A percentile compares a stretch with the other conserved stretches of the same genome.
Conservation (phyloP, 2,329 filamentous ascomycete genomes). For the Pestalotiopsis sp. region DNA sequence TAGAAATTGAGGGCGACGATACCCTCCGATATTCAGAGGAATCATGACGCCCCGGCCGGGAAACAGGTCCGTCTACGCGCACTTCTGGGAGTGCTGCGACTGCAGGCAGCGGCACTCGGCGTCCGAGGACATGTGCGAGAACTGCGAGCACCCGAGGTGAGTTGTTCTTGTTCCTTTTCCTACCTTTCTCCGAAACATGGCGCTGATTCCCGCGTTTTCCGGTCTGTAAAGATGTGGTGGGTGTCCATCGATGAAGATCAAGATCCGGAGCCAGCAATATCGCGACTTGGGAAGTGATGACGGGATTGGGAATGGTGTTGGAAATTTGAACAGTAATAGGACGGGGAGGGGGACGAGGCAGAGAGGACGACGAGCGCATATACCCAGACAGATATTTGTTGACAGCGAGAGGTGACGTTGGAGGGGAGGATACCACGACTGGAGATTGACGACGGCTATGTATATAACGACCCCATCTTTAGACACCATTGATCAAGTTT, state of each 20-base stretch:
- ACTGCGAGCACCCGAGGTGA: neutral
- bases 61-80: neutral
- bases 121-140: neutral
- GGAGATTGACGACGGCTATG: no score
- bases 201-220: neutral
- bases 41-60: neutral
- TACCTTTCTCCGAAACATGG: neutral
- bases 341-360: no score
- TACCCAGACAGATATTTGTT: no score
- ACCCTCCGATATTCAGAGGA: neutral
- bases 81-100: constrained; percentile 1
- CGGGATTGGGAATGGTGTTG: no score
- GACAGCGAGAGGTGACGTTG: no score
- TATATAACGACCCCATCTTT: no score
- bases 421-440: no score
- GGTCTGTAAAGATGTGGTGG: neutral
- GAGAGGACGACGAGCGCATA: no score
- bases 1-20: no score
- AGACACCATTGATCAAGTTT: no score
- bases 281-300: neutral
- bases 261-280: neutral
- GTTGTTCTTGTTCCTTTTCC: neutral
- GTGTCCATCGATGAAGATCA: neutral
- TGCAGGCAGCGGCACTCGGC: neutral
- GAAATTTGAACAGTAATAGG: no score